Evolutionary conservation across 1,139 yeast species (phyloP), one percentile per base, ranked within the genome.

Genomic region (Kodamaea arcana): DNA sequence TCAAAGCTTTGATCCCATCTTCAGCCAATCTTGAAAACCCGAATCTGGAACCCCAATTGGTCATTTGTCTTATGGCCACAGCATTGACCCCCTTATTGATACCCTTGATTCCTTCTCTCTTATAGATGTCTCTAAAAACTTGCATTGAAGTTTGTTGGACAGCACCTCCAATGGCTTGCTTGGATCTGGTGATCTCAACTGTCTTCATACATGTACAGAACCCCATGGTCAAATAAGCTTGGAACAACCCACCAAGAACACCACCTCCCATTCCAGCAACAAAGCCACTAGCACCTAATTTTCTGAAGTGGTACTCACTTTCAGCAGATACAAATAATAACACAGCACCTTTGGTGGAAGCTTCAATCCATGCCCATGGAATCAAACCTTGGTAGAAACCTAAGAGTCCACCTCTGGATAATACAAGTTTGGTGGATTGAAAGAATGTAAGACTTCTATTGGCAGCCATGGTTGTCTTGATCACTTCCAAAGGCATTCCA

Each of bases 361-460:
- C 98, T 63, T 92, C 98, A 49, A 92, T 84, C 97, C 97, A 90
- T 2, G 97, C 98, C 98, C 98, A 92, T 28, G 98, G 98, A 45
- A 92, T 90, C 58, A 92, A 72, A 17, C 98, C 98, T 60, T 92
- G 98, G 66, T 90, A 92, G 64, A 90, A 92, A 0, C 97, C 98
- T 20, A 77, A 59, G 16, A 83, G 51, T 35, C 97, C 98, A 43
- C 98, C 98, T 54, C 98, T 80, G 17, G 92, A 74, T 92, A 94
- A 87, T 40, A 92, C 92, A 34, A 80, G 72, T 43, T 72, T 72
- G 34, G 82, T 72, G 17, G 96, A 86, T 47, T 79, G 80, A 11
- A 77, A 51, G 46, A 92, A 68, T 6, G 80, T 60, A 42, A 92
- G 70, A 28, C 72, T 67, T 57, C 98, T 75, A 65, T 92, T 87